Evolutionary conservation across 345 rosid species (phyloP), one percentile per base, ranked within the genome.

Genomic region (Euphorbia lathyris): DNA sequence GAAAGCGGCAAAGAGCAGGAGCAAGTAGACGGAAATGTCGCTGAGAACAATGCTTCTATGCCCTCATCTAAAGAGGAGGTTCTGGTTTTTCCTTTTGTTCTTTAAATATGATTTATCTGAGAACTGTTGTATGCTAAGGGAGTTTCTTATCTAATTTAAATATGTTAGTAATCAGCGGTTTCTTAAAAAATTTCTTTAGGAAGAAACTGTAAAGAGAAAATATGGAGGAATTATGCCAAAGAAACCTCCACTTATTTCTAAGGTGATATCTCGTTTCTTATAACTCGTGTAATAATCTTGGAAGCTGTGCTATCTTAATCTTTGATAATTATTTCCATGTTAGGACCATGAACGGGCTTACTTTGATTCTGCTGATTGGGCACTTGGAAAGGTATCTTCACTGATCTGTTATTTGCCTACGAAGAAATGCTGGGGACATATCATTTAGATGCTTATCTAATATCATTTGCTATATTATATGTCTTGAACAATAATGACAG

Each of bases 361-460:
- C 83, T 96, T 96, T 74, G 99, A 92, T 74, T 95, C 99, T 56
- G 99, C 99, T 80, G 99, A 95, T 74, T 95, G 99, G 99, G 99
- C 99, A 50, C 92, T 95, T 82, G 99, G 99, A 78, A 95, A 95
- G 98, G 99, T 94, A 79, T 61, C 53, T 9, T 7, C 32, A 43
- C 25, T 12, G 12, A 1, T 68, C 70, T 64, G 17, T 22, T 30
- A 20, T 51, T 42, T 57, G 56, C 62, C 60, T 63, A 42, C 48
- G 68, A 40, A 70, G 67, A 48, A 4, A 70, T 38, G 20, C 51
- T 52, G 58, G 48, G 65, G 23, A 32, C 20, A 43, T 22, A 32
- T 59, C 61, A 58, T 69, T n/a, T 57, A 32, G 64, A 48, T 69
- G 67, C 67, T 72, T 51, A 32, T 43, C 68, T 73, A 8, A 76